Evolutionary conservation across 139 green algal genomes (phyloP).

Genomic region (Chlorokybus atmophyticus): DNA sequence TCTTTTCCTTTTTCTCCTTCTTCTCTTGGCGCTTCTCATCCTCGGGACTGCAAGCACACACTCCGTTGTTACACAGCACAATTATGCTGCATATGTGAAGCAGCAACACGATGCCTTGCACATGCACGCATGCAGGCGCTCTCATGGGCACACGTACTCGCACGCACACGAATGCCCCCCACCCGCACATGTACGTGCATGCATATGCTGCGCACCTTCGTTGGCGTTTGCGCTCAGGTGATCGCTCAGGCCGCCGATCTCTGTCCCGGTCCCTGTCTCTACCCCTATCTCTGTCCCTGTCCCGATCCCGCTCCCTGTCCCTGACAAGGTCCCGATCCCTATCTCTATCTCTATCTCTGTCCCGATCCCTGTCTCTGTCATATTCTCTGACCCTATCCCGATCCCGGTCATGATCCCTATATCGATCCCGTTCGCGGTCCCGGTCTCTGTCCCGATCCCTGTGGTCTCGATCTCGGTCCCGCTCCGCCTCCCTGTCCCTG

Average conservation of each 20-base stretch:
- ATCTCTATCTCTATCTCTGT: neutral
- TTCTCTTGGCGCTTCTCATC: constrained; percentile 4
- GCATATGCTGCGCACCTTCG: neutral
- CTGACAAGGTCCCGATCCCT: neutral
- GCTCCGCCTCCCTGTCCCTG: neutral
- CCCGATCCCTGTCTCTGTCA: constrained; percentile 5
- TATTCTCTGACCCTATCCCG: constrained; percentile 13
- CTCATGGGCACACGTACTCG: no score
- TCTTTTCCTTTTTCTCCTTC: constrained; percentile 19
- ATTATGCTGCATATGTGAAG: no score
- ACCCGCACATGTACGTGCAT: no score
- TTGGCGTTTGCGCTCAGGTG: neutral
- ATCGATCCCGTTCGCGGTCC: neutral
- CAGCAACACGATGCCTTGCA: no score
- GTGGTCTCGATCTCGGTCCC: neutral
- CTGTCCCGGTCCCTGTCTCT: constrained; percentile 1
- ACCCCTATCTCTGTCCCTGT: constrained; percentile 3
- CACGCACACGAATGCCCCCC: no score
- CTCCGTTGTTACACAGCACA: no score
- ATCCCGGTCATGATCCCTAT: constrained; percentile 2
- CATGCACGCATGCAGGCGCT: no score
- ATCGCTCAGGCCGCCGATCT: neutral
- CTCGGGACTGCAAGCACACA: no score
- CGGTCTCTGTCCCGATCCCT: neutral
- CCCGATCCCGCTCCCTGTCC: neutral